A percentile compares a stretch with the other conserved stretches of the same genome.
Conservation (phyloP, 257 asterid genomes). For the Salvia rosmarinus region DNA sequence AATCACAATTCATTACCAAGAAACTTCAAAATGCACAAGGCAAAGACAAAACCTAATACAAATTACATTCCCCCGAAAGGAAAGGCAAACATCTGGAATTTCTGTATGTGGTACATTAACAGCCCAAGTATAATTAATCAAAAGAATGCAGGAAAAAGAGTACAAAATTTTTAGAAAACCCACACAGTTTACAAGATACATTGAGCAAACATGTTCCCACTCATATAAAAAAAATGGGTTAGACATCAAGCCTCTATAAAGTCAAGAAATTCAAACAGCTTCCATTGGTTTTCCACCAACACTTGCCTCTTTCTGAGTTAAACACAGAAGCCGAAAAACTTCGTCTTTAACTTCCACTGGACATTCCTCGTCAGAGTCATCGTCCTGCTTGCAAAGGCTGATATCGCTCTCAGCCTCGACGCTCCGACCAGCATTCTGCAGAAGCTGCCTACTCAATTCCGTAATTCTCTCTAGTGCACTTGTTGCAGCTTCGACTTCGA, state of each 20-base stretch:
- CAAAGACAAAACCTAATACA: no score
- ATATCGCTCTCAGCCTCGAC: constrained; percentile 41
- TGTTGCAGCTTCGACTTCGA: constrained; percentile 82
- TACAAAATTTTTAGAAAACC: not conserved
- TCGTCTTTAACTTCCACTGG: constrained; percentile 55
- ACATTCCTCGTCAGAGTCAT: constrained; percentile 20
- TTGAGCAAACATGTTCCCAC: not conserved
- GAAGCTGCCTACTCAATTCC: constrained; percentile 71
- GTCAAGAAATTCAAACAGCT: constrained; percentile 22
- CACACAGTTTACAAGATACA: not conserved
- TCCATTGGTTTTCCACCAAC: constrained; percentile 30
- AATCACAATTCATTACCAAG: no score
- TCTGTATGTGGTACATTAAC: not conserved
- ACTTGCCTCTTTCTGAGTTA: constrained; percentile 69
- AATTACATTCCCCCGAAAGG: no score
- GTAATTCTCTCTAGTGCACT: constrained; percentile 64
- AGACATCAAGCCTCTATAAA: constrained; percentile 33
- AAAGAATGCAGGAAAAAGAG: not conserved
- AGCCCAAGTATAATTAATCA: constrained; percentile 7
- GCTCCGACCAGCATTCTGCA: constrained; percentile 46
- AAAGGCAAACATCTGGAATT: not conserved
- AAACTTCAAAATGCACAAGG: no score
- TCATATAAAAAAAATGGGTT: constrained; percentile 29
- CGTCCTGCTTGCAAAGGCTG: not conserved
- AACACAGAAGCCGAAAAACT: constrained; percentile 60